phyloP scores from a whole-genome alignment of 176 grass and related monocot genomes.

The Oryza nivara region DNA sequence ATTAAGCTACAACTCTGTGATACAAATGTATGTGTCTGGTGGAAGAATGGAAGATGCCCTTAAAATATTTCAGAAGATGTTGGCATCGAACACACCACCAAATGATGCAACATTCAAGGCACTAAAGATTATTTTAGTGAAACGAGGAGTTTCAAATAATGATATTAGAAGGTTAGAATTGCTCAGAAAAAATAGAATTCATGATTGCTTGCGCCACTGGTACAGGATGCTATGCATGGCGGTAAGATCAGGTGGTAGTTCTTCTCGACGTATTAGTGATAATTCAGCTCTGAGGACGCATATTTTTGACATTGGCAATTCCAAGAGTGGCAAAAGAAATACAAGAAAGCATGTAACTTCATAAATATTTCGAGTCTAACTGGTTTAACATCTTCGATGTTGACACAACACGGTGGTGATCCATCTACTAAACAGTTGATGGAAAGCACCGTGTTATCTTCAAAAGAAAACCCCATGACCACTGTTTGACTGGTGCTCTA shows the following conservation, averaged over 20 bases:
- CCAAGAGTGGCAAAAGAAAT: slow-evolving; percentile 17
- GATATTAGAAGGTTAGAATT: slow-evolving; percentile 65
- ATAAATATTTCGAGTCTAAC: slow-evolving; percentile 25
- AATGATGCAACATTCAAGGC: slow-evolving; percentile 82
- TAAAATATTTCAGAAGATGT: slow-evolving; percentile 76
- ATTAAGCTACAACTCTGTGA: slow-evolving; percentile 68
- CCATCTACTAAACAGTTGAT: slow-evolving; percentile 11
- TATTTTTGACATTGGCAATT: slow-evolving; percentile 23
- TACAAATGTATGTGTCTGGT: slow-evolving; percentile 65
- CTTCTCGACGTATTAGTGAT: slow-evolving; percentile 35
- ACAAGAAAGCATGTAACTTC: slow-evolving; percentile 27
- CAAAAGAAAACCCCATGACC: not conserved
- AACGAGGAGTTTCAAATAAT: slow-evolving; percentile 49
- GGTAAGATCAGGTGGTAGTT: slow-evolving; percentile 41
- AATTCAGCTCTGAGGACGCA: slow-evolving; percentile 25
- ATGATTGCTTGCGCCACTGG: slow-evolving; percentile 68
- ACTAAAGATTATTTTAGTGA: slow-evolving; percentile 67
- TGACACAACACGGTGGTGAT: not conserved
- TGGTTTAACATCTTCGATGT: slow-evolving; percentile 30
- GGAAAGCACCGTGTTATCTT: not conserved
- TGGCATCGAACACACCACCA: slow-evolving; percentile 57
- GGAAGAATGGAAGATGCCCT: slow-evolving; percentile 61
- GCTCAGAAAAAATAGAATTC: slow-evolving; percentile 47
- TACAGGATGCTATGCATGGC: slow-evolving; percentile 48
- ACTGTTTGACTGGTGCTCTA: not conserved